Evolutionary conservation across 225 moss, liverwort and hornwort genomes (phyloP).

Genomic region (Pseudisothecium myosuroides): DNA sequence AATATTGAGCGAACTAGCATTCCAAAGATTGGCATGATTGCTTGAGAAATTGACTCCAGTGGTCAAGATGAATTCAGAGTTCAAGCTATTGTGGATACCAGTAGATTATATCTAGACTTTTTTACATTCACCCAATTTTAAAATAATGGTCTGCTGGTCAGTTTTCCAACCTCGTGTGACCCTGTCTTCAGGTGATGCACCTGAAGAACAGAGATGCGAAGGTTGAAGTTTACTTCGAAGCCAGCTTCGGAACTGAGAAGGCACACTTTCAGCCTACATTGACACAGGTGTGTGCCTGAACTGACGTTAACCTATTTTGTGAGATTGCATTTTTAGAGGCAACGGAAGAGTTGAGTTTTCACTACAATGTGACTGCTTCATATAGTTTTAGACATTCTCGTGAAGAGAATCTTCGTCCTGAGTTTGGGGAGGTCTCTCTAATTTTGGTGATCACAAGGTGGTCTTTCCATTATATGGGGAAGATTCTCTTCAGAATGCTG

Average conservation of each 20-base stretch:
- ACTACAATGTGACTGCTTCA: too few relatives aligned
- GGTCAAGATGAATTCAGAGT: too few relatives aligned
- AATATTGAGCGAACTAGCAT: not conserved
- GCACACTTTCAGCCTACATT: constrained; percentile 17
- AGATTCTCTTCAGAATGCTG: too few relatives aligned
- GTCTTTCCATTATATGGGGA: too few relatives aligned
- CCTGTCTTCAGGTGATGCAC: constrained; percentile 21
- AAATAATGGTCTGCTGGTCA: not conserved
- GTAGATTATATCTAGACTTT: not conserved
- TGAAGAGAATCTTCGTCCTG: too few relatives aligned
- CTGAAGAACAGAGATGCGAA: constrained; percentile 17
- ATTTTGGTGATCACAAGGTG: too few relatives aligned
- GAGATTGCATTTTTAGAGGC: not conserved
- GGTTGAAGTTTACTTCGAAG: constrained; percentile 2
- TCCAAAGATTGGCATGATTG: not conserved
- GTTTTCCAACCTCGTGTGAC: not conserved
- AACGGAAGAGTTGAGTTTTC: too few relatives aligned
- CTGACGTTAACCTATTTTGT: not conserved
- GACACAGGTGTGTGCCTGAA: constrained; percentile 4
- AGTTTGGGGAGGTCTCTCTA: too few relatives aligned
- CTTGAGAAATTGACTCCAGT: not conserved
- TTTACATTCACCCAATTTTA: too few relatives aligned
- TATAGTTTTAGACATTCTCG: too few relatives aligned
- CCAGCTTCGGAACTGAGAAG: constrained; percentile 29
- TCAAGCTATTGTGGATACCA: not conserved